phyloP scores from a whole-genome alignment of 768 basidiomycete genomes.

The Leccinum boreale region DNA sequence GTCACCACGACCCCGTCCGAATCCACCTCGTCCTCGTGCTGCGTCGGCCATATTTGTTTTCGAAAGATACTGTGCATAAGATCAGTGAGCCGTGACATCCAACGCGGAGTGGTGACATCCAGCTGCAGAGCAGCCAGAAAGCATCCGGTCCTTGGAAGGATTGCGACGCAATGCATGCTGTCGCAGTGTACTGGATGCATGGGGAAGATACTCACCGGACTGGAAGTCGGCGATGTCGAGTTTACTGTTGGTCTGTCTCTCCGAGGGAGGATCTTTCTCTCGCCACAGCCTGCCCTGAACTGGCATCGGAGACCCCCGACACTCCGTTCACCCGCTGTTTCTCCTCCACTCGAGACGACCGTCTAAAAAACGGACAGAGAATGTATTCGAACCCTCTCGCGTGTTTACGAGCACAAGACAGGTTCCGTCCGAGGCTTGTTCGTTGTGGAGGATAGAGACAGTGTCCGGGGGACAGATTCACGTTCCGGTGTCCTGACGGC shows the following conservation, averaged over 20 bases:
- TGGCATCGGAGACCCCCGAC: conserved; percentile 14
- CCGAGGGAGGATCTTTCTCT: conserved; percentile 3
- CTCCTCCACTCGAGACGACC: neutral
- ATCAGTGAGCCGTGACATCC: conserved; percentile 43
- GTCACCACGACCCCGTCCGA: conserved; percentile 81
- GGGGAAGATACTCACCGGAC: conserved; percentile 35
- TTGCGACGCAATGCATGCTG: neutral
- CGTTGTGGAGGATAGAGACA: neutral
- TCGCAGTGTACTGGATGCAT: neutral
- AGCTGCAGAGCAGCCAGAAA: conserved; percentile 26
- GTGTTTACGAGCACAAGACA: neutral
- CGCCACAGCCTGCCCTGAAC: conserved; percentile 30
- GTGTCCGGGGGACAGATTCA: conserved; percentile 18
- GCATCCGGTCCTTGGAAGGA: neutral
- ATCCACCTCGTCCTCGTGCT: conserved; percentile 88
- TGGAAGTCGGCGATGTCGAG: conserved; percentile 22
- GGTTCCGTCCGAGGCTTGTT: neutral
- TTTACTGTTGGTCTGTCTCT: conserved; percentile 4
- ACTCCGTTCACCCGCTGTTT: conserved; percentile 15
- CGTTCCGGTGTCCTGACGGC: conserved; percentile 1
- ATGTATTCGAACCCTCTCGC: neutral
- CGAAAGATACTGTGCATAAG: conserved; percentile 22
- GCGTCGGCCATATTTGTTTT: conserved; percentile 75
- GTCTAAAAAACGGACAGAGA: no score
- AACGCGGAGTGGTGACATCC: conserved; percentile 42